phyloP scores from a whole-genome alignment of 305 asterid genomes.

The Stenogyne calaminthoides region DNA sequence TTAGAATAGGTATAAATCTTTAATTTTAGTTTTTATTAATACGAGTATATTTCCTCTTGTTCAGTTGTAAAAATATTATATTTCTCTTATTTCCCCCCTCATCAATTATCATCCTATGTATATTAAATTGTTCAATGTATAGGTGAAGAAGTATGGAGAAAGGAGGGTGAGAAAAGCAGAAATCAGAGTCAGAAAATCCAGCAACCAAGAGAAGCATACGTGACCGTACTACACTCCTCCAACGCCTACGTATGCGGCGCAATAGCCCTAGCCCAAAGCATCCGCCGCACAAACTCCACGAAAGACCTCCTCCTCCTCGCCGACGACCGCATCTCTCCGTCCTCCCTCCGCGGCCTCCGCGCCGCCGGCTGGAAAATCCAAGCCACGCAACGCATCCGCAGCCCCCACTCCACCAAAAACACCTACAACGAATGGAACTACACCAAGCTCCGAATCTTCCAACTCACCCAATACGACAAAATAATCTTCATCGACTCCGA shows the following conservation, averaged over 20 bases:
- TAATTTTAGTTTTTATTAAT: too few species aligned
- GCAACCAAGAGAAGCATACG: slow-evolving; percentile 61
- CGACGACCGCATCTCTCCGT: slow-evolving; percentile 49
- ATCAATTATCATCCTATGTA: too few species aligned
- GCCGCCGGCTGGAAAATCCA: slow-evolving; percentile 70
- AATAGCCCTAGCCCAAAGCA: slow-evolving; percentile 72
- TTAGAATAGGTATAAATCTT: too few species aligned
- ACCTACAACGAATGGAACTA: slow-evolving; percentile 78
- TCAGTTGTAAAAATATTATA: too few species aligned
- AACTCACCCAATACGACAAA: slow-evolving; percentile 59
- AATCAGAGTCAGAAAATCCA: too few species aligned
- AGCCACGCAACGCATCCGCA: slow-evolving; percentile 50
- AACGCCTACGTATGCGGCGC: slow-evolving; percentile 84
- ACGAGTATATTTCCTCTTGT: too few species aligned
- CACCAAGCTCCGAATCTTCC: slow-evolving; percentile 81
- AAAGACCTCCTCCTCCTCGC: slow-evolving; percentile 68
- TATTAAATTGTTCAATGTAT: too few species aligned
- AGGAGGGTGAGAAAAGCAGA: too few species aligned
- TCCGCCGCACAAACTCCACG: slow-evolving; percentile 51
- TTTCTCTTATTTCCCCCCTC: too few species aligned
- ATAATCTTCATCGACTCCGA: slow-evolving; percentile 73
- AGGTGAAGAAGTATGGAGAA: too few species aligned
- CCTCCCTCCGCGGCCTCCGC: slow-evolving; percentile 41
- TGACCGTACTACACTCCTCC: slow-evolving; percentile 65
- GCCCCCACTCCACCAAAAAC: slow-evolving; percentile 43